phyloP scores from a whole-genome alignment of 2,329 filamentous ascomycete genomes.

The Purpureocillium lavendulum region DNA sequence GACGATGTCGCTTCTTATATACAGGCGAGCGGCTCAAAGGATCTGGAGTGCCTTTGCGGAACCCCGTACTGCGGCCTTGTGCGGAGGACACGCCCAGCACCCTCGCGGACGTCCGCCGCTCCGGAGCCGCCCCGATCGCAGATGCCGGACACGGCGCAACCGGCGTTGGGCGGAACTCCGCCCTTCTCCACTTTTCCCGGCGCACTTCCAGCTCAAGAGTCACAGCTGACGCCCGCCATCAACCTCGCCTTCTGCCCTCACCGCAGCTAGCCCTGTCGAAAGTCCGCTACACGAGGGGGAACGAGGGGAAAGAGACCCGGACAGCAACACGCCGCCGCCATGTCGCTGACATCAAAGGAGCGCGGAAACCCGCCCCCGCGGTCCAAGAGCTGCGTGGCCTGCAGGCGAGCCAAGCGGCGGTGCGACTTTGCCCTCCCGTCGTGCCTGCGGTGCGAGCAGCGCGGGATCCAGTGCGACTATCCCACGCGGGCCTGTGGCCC shows the following conservation, averaged over 20 bases:
- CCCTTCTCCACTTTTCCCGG: conserved; percentile 13
- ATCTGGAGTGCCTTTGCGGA: too few relatives aligned
- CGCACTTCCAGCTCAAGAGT: conserved; percentile 1
- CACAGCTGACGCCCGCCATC: neutral
- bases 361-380: conserved; percentile 35
- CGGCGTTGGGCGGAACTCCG: conserved; percentile 20
- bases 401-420: conserved; percentile 47
- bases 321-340: conserved; percentile 1
- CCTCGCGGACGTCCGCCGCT: conserved; percentile 7
- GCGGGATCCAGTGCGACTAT: conserved; percentile 40
- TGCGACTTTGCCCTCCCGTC: conserved; percentile 43
- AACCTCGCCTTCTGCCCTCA: neutral
- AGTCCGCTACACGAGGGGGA: too few relatives aligned
- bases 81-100: neutral
- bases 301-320: too few relatives aligned
- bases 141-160: too few relatives aligned
- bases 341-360: conserved; percentile 25
- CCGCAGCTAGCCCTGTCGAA: neutral
- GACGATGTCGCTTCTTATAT: neutral
- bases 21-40: too few relatives aligned
- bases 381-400: conserved; percentile 49
- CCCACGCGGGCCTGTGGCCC: conserved; percentile 10
- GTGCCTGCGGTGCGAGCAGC: conserved; percentile 43
- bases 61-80: neutral
- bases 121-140: neutral